A percentile compares a stretch with the other conserved stretches of the same genome.
Conservation (phyloP, 2,329 filamentous ascomycete genomes). For the Colletotrichum endophyticum region DNA sequence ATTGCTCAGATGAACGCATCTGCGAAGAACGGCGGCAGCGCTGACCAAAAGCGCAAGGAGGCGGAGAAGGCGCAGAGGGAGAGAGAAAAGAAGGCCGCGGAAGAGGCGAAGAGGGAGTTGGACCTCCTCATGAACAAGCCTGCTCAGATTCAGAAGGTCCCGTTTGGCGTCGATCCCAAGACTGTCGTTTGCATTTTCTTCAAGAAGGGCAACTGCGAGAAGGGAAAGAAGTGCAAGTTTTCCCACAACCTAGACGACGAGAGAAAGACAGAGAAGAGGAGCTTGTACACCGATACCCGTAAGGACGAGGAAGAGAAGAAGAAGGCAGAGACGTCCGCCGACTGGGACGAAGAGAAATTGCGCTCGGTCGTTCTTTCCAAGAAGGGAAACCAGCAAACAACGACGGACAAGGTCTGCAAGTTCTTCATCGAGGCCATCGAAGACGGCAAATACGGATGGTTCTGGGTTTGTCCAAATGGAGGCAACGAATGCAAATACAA, state of each 20-base stretch:
- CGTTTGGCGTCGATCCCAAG: slow-evolving; percentile 97
- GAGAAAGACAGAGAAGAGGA: slow-evolving; percentile 90
- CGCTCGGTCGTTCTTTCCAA: slow-evolving; percentile 90
- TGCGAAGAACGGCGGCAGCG: slow-evolving; percentile 74
- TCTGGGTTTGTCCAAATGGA: slow-evolving; percentile 97
- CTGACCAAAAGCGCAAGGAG: slow-evolving; percentile 84
- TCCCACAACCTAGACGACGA: slow-evolving; percentile 89
- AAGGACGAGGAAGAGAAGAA: slow-evolving; percentile 77
- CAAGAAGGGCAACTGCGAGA: slow-evolving; percentile 97
- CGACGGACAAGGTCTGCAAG: slow-evolving; percentile 99
- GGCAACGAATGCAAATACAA: slow-evolving; percentile 99
- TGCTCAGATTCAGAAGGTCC: slow-evolving; percentile 95
- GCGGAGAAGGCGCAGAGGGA: slow-evolving; percentile 72
- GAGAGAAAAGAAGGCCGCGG: slow-evolving; percentile 89
- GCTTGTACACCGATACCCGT: slow-evolving; percentile 85
- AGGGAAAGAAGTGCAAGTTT: slow-evolving; percentile 98
- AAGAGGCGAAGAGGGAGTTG: slow-evolving; percentile 80
- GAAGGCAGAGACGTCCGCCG: slow-evolving; percentile 90
- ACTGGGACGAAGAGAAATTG: slow-evolving; percentile 98
- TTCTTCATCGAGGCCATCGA: slow-evolving; percentile 97
- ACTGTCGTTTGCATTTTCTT: slow-evolving; percentile 95
- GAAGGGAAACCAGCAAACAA: slow-evolving; percentile 94
- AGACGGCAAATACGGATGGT: slow-evolving; percentile 99
- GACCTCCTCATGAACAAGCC: slow-evolving; percentile 88
- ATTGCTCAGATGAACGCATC: slow-evolving; percentile 84